These are phyloP conservation scores for Coniochaeta prunicola DNA, from an alignment of 2,329 filamentous ascomycete genomes.

Conservation along the genomic window DNA sequence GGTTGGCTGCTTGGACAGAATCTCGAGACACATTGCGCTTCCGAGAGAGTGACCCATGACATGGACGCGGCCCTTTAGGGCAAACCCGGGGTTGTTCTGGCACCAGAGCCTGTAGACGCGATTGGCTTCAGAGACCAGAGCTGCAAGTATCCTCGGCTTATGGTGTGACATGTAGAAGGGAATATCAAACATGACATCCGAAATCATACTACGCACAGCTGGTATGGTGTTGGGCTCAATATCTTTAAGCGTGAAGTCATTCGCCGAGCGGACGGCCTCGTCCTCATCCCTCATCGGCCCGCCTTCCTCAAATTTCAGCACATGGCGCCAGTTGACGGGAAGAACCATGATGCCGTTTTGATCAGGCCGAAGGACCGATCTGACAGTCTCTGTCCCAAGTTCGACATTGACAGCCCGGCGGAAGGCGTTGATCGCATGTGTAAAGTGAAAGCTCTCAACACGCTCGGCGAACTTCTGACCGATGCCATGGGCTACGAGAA, in stretches of 20 bases:
- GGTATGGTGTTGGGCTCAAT: slow-evolving; percentile 90
- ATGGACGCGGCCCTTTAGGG: slow-evolving; percentile 75
- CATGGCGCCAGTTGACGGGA: slow-evolving; percentile 89
- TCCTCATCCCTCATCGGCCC: slow-evolving; percentile 51
- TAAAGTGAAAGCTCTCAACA: slow-evolving; percentile 95
- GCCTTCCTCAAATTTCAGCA: slow-evolving; percentile 78
- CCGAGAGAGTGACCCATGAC: slow-evolving; percentile 90
- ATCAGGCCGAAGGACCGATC: slow-evolving; percentile 64
- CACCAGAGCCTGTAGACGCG: slow-evolving; percentile 96
- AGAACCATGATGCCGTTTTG: slow-evolving; percentile 90
- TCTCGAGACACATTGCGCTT: slow-evolving; percentile 88
- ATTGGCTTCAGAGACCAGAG: slow-evolving; percentile 85
- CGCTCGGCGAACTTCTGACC: slow-evolving; percentile 93
- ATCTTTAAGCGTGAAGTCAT: slow-evolving; percentile 65
- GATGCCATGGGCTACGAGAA: slow-evolving; percentile 91
- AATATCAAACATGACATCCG: slow-evolving; percentile 96
- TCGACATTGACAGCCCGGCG: slow-evolving; percentile 82
- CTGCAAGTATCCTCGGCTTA: slow-evolving; percentile 88
- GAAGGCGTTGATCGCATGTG: slow-evolving; percentile 88
- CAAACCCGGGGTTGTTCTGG: slow-evolving; percentile 82
- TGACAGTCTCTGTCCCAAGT: slow-evolving; percentile 66
- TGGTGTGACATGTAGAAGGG: slow-evolving; percentile 97
- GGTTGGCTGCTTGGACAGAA: slow-evolving; percentile 84
- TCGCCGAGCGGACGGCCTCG: slow-evolving; percentile 43
- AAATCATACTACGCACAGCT: slow-evolving; percentile 87